phyloP scores from a whole-genome alignment of 805 yeast species.

The Spathaspora passalidarum region DNA sequence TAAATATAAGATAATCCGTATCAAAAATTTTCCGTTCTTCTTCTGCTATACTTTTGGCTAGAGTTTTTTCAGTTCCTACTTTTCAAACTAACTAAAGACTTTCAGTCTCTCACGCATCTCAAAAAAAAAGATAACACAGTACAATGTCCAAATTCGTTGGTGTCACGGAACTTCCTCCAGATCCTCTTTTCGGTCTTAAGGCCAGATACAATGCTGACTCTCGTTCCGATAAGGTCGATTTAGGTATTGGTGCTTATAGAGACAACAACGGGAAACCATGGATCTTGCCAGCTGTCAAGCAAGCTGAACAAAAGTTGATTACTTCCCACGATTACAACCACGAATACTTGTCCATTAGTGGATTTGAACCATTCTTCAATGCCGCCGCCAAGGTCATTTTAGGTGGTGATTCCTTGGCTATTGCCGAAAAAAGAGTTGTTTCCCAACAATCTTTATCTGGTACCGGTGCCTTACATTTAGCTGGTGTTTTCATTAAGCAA shows the following conservation, averaged over 20 bases:
- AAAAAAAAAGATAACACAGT: too few species aligned
- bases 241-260: slow-evolving; percentile 81
- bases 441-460: slow-evolving; percentile 81
- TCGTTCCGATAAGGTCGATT: slow-evolving; percentile 69
- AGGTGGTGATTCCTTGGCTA: slow-evolving; percentile 56
- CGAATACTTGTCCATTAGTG: slow-evolving; percentile 84
- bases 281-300: slow-evolving; percentile 64
- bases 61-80: too few species aligned
- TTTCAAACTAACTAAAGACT: too few species aligned
- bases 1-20: too few species aligned
- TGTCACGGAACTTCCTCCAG: slow-evolving; percentile 71
- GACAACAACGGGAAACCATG: slow-evolving; percentile 69
- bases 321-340: slow-evolving; percentile 66
- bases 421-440: slow-evolving; percentile 47
- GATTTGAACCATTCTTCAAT: slow-evolving; percentile 61
- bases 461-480: slow-evolving; percentile 88
- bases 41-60: too few species aligned
- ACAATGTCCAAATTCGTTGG: slow-evolving; percentile 43
- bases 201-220: slow-evolving; percentile 59
- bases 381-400: slow-evolving; percentile 74
- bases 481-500: slow-evolving; percentile 64
- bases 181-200: slow-evolving; percentile 81
- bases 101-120: too few species aligned
- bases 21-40: too few species aligned
- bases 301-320: slow-evolving; percentile 66